Evolutionary conservation across 345 rosid species (phyloP).

Genomic region (Eucalyptus lansdowneana): DNA sequence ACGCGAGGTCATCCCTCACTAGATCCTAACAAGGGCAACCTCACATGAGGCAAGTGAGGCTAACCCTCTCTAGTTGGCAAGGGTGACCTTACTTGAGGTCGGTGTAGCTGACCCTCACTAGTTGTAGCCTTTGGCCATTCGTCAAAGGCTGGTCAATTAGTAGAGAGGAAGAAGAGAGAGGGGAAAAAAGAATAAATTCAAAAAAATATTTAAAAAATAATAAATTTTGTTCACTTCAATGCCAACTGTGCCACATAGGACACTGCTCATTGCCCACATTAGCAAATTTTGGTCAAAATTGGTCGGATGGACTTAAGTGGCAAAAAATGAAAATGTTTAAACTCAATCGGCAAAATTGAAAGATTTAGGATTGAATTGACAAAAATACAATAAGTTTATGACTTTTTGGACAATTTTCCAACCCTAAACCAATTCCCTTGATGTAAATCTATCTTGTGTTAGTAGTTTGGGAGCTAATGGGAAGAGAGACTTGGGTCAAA

Average conservation of each 20-base stretch:
- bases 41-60: too few relatives aligned
- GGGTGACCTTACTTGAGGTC: accelerated
- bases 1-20: accelerated
- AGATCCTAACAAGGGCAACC: accelerated
- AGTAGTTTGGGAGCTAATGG: not conserved
- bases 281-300: accelerated
- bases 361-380: accelerated
- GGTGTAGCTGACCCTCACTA: accelerated
- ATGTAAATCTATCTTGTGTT: not conserved
- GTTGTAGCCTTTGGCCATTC: too few relatives aligned
- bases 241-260: accelerated
- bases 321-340: too few relatives aligned
- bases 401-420: accelerated
- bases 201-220: too few relatives aligned
- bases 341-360: too few relatives aligned
- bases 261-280: accelerated
- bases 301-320: accelerated
- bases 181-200: too few relatives aligned
- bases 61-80: too few relatives aligned
- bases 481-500: not conserved
- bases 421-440: not conserved
- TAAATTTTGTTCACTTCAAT: accelerated
- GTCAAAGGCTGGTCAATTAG: accelerated
- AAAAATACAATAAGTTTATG: accelerated
- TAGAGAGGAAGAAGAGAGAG: too few relatives aligned